Evolutionary conservation across 768 basidiomycete genomes (phyloP).

Genomic region (Boletus insuetus): DNA sequence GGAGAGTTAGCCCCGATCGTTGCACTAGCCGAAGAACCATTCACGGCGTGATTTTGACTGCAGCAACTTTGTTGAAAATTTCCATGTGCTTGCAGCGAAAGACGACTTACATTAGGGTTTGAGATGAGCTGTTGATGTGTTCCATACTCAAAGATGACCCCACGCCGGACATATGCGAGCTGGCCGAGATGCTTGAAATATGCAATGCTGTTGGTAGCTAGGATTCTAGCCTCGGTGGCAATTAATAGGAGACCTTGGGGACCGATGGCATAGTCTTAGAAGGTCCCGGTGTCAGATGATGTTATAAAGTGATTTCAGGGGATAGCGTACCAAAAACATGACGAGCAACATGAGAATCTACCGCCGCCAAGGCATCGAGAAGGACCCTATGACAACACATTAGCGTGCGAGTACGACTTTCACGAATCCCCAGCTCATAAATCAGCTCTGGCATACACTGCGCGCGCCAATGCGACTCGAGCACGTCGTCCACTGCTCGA

Average conservation of each 20-base stretch:
- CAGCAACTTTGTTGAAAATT: neutral
- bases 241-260: conserved; percentile 79
- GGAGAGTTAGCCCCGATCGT: conserved; percentile 37
- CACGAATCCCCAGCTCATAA: conserved; percentile 44
- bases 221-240: conserved; percentile 77
- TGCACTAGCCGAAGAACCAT: conserved; percentile 36
- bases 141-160: conserved; percentile 77
- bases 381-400: conserved; percentile 48
- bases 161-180: conserved; percentile 71
- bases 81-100: neutral
- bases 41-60: conserved; percentile 47
- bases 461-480: conserved; percentile 79
- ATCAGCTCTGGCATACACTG: conserved; percentile 90
- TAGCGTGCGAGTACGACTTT: neutral
- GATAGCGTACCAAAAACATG: conserved; percentile 68
- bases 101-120: conserved; percentile 64
- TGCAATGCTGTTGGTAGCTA: conserved; percentile 87
- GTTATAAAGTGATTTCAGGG: neutral
- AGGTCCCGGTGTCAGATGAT: neutral
- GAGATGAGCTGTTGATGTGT: conserved; percentile 60
- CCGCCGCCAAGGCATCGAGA: conserved; percentile 83
- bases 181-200: conserved; percentile 77
- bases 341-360: conserved; percentile 81
- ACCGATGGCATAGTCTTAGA: conserved; percentile 78
- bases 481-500: conserved; percentile 84